A percentile compares a stretch with the other conserved stretches of the same genome.
phyloP scores from a whole-genome alignment of 345 rosid species.

The Lagerstroemia speciosa region DNA sequence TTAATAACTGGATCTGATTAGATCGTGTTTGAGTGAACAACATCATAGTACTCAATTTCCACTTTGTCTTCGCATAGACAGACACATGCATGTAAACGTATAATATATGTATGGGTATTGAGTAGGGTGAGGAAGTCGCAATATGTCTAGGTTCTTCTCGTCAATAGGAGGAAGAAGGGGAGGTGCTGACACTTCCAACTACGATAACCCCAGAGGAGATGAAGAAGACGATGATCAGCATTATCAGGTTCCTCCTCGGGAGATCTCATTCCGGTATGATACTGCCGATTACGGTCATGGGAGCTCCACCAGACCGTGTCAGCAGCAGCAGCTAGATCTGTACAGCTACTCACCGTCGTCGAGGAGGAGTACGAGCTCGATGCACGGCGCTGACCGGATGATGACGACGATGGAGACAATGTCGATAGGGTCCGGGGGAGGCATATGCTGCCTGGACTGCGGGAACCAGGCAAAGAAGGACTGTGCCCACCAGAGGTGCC shows the following conservation, averaged over 20 bases:
- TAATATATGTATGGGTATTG: not conserved
- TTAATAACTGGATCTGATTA: not conserved
- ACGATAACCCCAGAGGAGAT: not conserved
- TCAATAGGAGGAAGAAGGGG: not conserved
- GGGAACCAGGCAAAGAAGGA: constrained; percentile 90
- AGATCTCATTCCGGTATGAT: not conserved
- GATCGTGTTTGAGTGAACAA: not conserved
- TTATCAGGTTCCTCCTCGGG: not conserved
- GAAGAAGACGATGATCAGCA: not conserved
- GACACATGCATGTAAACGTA: not conserved
- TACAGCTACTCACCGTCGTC: constrained; percentile 5
- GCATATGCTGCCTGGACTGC: constrained; percentile 66
- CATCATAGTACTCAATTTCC: no score
- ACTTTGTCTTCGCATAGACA: no score
- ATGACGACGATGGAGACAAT: constrained; percentile 2
- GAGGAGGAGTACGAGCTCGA: constrained; percentile 4
- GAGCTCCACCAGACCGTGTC: not conserved
- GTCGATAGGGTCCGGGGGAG: constrained; percentile 37
- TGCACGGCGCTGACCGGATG: not conserved
- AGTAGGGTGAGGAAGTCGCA: not conserved
- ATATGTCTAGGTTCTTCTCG: constrained; percentile 1
- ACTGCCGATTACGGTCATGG: not conserved
- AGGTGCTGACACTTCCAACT: not conserved
- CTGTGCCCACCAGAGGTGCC: constrained; percentile 65
- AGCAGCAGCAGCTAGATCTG: constrained; percentile 8